Evolutionary conservation across 305 asterid species (phyloP).

Genomic region (Fraxinus platypoda): DNA sequence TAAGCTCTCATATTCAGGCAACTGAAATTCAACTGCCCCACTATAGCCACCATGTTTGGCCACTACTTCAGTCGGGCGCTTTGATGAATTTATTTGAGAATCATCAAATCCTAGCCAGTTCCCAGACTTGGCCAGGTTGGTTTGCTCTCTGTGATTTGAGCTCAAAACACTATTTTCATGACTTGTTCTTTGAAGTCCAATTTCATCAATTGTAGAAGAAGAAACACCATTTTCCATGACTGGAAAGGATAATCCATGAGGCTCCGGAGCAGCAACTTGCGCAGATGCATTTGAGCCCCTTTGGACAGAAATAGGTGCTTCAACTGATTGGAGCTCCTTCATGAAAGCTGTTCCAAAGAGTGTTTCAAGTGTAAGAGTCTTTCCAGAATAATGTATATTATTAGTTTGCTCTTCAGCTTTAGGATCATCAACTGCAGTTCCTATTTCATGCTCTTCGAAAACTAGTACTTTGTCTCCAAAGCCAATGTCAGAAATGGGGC

Average conservation of each 20-base stretch:
- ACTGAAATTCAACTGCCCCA: slow-evolving; percentile 45
- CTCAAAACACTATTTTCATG: slow-evolving; percentile 30
- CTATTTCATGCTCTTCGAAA: slow-evolving; percentile 36
- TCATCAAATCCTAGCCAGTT: slow-evolving; percentile 59
- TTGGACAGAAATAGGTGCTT: slow-evolving; percentile 91
- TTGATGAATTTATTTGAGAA: slow-evolving; percentile 40
- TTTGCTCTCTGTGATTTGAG: slow-evolving; percentile 40
- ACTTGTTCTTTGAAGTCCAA: slow-evolving; percentile 33
- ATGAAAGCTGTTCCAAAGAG: slow-evolving; percentile 96
- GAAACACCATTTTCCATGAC: slow-evolving; percentile 37
- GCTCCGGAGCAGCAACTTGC: slow-evolving; percentile 37
- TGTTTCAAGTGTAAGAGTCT: slow-evolving; percentile 73
- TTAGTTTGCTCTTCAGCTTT: slow-evolving; percentile 43
- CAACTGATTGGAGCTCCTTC: slow-evolving; percentile 82
- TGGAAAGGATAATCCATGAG: slow-evolving; percentile 48
- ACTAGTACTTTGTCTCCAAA: slow-evolving; percentile 30
- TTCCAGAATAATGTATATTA: slow-evolving; percentile 33
- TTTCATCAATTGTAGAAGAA: slow-evolving; percentile 35
- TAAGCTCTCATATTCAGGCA: slow-evolving; percentile 66
- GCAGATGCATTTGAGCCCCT: slow-evolving; percentile 56
- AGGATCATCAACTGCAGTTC: slow-evolving; percentile 33
- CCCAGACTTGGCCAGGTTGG: slow-evolving; percentile 41
- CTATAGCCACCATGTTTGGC: slow-evolving; percentile 42
- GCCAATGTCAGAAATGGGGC: slow-evolving; percentile 28
- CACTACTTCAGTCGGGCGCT: slow-evolving; percentile 33